Base-by-base conservation (phyloP, 192 early-diverging fungal genomes). In the Dimargaris cristalligena region DNA sequence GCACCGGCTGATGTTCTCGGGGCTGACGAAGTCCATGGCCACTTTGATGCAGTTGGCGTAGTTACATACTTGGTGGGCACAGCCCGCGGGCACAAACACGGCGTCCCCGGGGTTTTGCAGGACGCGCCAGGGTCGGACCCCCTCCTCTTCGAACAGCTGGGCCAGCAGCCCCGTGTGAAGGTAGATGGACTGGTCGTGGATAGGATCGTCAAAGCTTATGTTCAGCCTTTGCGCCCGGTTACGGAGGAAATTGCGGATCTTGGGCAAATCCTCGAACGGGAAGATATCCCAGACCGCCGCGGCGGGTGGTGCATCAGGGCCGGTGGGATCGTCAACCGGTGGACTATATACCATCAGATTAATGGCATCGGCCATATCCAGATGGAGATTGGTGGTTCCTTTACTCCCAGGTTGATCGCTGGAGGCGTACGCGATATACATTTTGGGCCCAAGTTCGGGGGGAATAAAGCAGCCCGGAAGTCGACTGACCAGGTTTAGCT, bases 311-410 rank as follows among this genome's bases (percentile, higher is more conserved):
- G n/a, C n/a, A n/a, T n/a, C n/a, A 13, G 8, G 34, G 3, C 2
- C 34, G 30, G 22, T 29, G 3, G 23, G 26, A 16, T 52, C 30
- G 3, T 25, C 25, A 4, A 26, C 10, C 11, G 18, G 45, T 16
- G 2, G 45, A 2, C 20, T 22, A 26, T 26, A 4, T 16, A 74
- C 76, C 85, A 90, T 85, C 16, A 90, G 68, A 50, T 88, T 90
- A 25, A 84, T 80, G 0, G 85, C 85, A 56, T 90, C 85, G 3
- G 88, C 76, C 73, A 87, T 82, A 61, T 90, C 85, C 47, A 83
- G 74, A 57, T 90, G 85, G 32, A 89, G 67, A 41, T 83, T 83
- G 0, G 85, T 89, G 1, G 82, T 90, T 38, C 85, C 84, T 1
- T 62, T 57, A 11, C 78, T 78, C 23, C 71, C 64, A 2, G 66